Evolutionary conservation across 202 grass and related monocot species (phyloP), one percentile per base, ranked within the genome.

Genomic region (Saccharum hybrid): DNA sequence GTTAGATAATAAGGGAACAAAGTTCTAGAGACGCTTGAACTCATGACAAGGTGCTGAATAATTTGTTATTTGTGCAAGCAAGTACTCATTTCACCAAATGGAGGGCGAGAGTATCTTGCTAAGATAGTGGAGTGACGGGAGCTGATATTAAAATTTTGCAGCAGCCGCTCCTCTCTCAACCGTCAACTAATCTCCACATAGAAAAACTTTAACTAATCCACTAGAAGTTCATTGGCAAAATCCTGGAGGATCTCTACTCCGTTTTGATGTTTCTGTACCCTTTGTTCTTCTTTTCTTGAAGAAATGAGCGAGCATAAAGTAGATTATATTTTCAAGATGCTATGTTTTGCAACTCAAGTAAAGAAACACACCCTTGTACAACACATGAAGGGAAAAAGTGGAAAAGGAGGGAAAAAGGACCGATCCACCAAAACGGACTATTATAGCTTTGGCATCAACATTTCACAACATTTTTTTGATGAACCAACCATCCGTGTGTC

Each of bases 291-390:
- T 45, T 66, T 57, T 82, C 80, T 69, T 79, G 22, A 63, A 89
- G 31, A 71, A 41, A 11, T 60, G 11, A 34, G 54, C 15, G 76
- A 19, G 13, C 15, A 26, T 8, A 76, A 79, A 82, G 81, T 74
- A 61, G 51, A 48, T 66, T 75, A 67, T 41, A 73, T 59, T 72
- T 49, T 41, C 6, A 65, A 63, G 26, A 86, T 86, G 49, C 84
- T 83, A 78, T 91, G 87, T 68, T 91, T 85, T 85, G 83, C 82
- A 64, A 26, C 11, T 48, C 71, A 89, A 90, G 84, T 78, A 83
- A 91, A 76, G 79, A 81, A 66, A 81, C 43, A 10, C n/a, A 21
- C 48, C 67, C 82, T 59, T 74, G 39, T 39, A 63, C 38, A 51
- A 36, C 18, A 42, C 48, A 70, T 6, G 84, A 72, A 72, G 46